Evolutionary conservation across 441 rosid genomes (phyloP), one percentile per base, ranked within the genome.

Genomic region (Croton setiger): DNA sequence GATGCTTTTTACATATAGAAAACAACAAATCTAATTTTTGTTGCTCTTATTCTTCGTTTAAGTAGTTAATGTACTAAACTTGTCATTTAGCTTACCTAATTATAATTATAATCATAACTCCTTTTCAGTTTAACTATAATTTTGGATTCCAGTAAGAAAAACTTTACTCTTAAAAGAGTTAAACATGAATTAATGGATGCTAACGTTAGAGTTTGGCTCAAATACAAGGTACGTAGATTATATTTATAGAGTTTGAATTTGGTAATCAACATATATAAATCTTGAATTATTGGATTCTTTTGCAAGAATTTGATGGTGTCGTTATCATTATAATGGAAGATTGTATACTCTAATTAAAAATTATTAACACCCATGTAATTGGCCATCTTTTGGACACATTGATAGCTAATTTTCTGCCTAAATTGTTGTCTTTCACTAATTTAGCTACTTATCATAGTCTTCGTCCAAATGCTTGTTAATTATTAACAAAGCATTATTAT

Each of bases 301-400:
- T 57, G 12, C 14, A 74, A 31, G 51, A 33, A 12, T 49, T 31
- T 12, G 67, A 70, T 48, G n/a, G 31, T 45, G 74, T 74, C 76
- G 55, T 45, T 68, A 18, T 76, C 62, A 44, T 14, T 37, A 15
- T 27, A 15, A 12, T 43, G 44, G 44, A 53, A 6, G 21, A 9
- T 69, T 52, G 7, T 18, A 21, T 35, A 36, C 3, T 1, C n/a
- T 14, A 9, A 64, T 57, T 57, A 51, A 0, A 48, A 48, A 15
- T 45, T 48, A 48, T 3, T 48, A 48, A 48, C 18, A 48, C 52
- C 52, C 9, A 48, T 17, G 52, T 48, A 45, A 45, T 12, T 2
- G 53, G 53, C 5, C 21, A 47, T 47, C 4, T 47, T 47, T 47
- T 47, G 13, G 49, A 4, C 21, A 12, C 6, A 36, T 58, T 6